Base-by-base conservation (phyloP, 2,329 filamentous ascomycete genomes). In the Colletotrichum australisinense region DNA sequence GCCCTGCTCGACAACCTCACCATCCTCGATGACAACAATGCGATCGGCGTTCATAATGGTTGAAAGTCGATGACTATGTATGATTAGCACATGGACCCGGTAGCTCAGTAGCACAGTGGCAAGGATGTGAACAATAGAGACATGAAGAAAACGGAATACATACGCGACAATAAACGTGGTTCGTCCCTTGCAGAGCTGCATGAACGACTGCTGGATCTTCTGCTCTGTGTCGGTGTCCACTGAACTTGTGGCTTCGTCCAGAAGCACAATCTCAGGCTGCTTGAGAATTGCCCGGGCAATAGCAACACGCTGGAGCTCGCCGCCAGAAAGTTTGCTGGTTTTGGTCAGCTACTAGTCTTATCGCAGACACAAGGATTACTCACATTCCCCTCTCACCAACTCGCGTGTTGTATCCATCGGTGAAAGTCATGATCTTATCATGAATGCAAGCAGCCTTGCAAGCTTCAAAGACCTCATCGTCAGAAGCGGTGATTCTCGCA, bases 211-310 rank as follows among this genome's bases (percentile, higher is more conserved):
- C 76, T 93, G 91, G 58, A 93, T 93, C 76, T 90, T 89, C 68
- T 90, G 89, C 80, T 93, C 91, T 1, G 91, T 93, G 42, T 92
- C 89, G 0, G 92, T 92, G 74, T 94, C 91, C 71, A 96, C 91
- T 7, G 93, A 92, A 49, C 93, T 94, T 4, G 94, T 95, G 1
- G 94, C 92, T 81, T 95, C 94, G 76, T 96, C 94, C 1, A 96
- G 87, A 52, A 96, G 87, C 11, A 96, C 90, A 73, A 95, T 91
- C 69, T 94, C 91, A 0, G 94, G 93, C 72, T 89, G 88, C 81
- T 94, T 94, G 75, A 95, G 84, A 60, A 96, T 88, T 1, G 93
- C 93, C 30, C 93, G 89, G 8, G 91, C 91, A 78, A 93, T 93
- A 5, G 91, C 91, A 32, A 93, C 87, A 59, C 91, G 88, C 77